Evolutionary conservation across 768 basidiomycete species (phyloP).

Genomic region (Russula abietina): DNA sequence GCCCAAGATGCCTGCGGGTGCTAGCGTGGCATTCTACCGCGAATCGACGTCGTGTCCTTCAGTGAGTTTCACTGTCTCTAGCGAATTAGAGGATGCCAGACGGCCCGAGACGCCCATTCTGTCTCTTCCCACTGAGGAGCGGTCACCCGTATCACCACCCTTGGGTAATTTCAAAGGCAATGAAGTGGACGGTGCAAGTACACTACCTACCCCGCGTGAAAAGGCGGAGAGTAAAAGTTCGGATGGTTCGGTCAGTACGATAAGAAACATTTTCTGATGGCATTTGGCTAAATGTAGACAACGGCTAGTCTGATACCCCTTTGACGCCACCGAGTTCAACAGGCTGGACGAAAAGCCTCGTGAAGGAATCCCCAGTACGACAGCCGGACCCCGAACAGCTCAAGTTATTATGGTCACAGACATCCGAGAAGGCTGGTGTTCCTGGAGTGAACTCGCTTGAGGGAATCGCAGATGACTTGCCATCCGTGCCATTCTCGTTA

Average conservation of each 20-base stretch:
- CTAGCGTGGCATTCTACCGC: constrained; percentile 68
- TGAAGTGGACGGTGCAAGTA: constrained; percentile 8
- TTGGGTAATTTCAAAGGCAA: constrained; percentile 2
- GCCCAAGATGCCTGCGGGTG: constrained; percentile 67
- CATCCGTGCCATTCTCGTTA: constrained; percentile 69
- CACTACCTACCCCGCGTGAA: constrained; percentile 30
- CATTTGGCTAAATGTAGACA: constrained; percentile 15
- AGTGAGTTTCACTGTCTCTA: constrained; percentile 73
- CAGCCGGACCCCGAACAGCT: constrained; percentile 78
- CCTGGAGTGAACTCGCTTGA: constrained; percentile 75
- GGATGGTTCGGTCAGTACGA: constrained; percentile 48
- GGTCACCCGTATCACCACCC: background rate
- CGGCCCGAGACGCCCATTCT: background rate
- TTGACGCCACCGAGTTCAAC: constrained; percentile 51
- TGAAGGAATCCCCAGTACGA: constrained; percentile 64
- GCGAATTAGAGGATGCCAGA: constrained; percentile 53
- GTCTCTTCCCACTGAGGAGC: constrained; percentile 12
- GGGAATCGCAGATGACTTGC: constrained; percentile 77
- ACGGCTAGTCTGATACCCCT: constrained; percentile 40
- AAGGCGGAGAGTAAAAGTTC: constrained; percentile 46
- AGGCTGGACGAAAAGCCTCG: constrained; percentile 46
- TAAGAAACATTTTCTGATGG: constrained; percentile 7
- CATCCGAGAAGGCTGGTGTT: constrained; percentile 60
- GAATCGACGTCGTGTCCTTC: constrained; percentile 46
- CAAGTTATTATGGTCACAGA: constrained; percentile 79